Evolutionary conservation across 1,284 basidiomycete species (phyloP).

Genomic region (Heterobasidion annosum): DNA sequence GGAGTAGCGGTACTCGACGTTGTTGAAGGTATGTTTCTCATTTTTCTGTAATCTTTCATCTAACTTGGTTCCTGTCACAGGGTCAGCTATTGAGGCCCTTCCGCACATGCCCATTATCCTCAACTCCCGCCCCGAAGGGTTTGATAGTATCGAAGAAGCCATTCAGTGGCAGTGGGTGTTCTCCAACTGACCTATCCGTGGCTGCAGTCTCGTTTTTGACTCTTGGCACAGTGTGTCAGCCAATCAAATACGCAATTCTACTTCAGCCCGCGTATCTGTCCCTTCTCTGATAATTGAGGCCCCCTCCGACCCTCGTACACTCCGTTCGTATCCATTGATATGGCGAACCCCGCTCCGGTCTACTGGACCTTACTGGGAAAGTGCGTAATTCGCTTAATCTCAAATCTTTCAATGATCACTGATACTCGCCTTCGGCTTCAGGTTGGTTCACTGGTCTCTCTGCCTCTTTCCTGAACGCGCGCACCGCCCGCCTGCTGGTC

Average conservation of each 20-base stretch:
- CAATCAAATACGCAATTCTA: constrained; percentile 69
- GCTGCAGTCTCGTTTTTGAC: neutral
- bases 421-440: constrained; percentile 19
- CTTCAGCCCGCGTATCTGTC: constrained; percentile 80
- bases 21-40: constrained; percentile 62
- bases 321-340: constrained; percentile 30
- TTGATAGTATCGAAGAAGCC: constrained; percentile 75
- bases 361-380: constrained; percentile 86
- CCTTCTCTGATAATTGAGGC: constrained; percentile 62
- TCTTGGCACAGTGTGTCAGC: constrained; percentile 47
- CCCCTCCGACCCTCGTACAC: constrained; percentile 23
- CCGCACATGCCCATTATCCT: constrained; percentile 87
- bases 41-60: neutral
- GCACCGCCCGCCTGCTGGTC: constrained; percentile 79
- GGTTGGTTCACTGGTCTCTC: constrained; percentile 91
- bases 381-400: constrained; percentile 32
- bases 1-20: constrained; percentile 92
- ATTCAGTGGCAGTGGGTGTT: constrained; percentile 90
- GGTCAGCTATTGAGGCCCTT: constrained; percentile 89
- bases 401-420: neutral
- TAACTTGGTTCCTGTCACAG: constrained; percentile 27
- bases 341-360: constrained; percentile 84
- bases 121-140: constrained; percentile 78
- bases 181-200: neutral
- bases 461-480: constrained; percentile 63